phyloP scores from a whole-genome alignment of 2,329 filamentous ascomycete species.

The Fusarium pseudocircinatum region DNA sequence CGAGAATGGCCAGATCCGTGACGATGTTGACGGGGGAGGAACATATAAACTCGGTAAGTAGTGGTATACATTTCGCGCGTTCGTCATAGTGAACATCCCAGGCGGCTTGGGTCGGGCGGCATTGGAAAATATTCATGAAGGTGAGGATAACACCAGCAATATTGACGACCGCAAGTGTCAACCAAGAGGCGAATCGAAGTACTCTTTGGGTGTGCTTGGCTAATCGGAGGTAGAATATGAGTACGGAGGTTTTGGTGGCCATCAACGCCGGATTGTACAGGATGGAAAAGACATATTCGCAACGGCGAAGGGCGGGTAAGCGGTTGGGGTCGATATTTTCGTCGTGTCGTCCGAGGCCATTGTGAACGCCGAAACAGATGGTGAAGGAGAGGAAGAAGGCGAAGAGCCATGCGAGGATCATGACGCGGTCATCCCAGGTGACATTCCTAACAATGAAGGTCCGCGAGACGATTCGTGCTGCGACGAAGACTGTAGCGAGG shows the following conservation, averaged over 20 bases:
- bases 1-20: conserved; percentile 87
- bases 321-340: conserved; percentile 63
- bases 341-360: conserved; percentile 76
- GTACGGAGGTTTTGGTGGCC: conserved; percentile 91
- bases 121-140: conserved; percentile 89
- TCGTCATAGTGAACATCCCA: conserved; percentile 60
- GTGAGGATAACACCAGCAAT: conserved; percentile 81
- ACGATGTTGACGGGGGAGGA: conserved; percentile 92
- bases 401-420: conserved; percentile 80
- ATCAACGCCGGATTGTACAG: conserved; percentile 86
- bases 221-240: conserved; percentile 88
- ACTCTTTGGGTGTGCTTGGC: conserved; percentile 80
- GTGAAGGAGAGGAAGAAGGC: conserved; percentile 74
- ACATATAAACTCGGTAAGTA: conserved; percentile 71
- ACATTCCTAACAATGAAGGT: conserved; percentile 76
- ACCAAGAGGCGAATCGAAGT: conserved; percentile 84
- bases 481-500: conserved; percentile 78
- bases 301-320: conserved; percentile 62
- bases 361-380: conserved; percentile 70
- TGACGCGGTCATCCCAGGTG: conserved; percentile 82
- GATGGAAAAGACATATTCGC: conserved; percentile 72
- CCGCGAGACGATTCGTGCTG: conserved; percentile 77
- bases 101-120: conserved; percentile 75
- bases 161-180: conserved; percentile 81
- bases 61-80: conserved; percentile 60